A percentile compares a stretch with the other conserved stretches of the same genome.
Evolutionary conservation across 1,284 basidiomycete genomes (phyloP).

Genomic region (Sporisorium graminicola): DNA sequence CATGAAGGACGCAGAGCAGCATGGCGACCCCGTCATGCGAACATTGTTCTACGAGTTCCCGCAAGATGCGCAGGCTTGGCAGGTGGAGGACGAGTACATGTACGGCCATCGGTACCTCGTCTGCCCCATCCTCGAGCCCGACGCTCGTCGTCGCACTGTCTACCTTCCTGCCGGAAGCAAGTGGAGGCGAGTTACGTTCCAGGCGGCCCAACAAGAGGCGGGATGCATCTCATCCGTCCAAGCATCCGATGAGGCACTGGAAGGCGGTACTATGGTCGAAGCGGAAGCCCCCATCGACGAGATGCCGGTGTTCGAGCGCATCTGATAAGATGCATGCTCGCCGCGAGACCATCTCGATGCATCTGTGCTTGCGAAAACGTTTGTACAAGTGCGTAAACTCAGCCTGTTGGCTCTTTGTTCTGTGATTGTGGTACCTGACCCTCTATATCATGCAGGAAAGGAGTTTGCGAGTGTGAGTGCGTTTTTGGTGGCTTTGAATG

Average conservation of each 20-base stretch:
- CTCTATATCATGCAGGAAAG: too few relatives aligned
- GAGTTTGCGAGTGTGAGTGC: too few relatives aligned
- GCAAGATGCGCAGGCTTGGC: conserved; percentile 10
- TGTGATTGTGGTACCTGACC: too few relatives aligned
- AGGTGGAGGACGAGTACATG: conserved; percentile 36
- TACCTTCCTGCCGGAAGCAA: conserved; percentile 22
- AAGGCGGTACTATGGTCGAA: conserved; percentile 9
- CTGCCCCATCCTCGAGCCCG: conserved; percentile 20
- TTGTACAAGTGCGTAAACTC: too few relatives aligned
- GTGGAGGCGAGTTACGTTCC: conserved; percentile 9
- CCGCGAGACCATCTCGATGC: too few relatives aligned
- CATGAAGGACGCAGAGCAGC: conserved; percentile 11
- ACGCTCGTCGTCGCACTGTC: not conserved
- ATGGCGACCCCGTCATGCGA: conserved; percentile 30
- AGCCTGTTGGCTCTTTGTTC: too few relatives aligned
- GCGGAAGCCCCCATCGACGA: conserved; percentile 24
- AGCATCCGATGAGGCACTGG: not conserved
- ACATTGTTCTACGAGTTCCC: conserved; percentile 37
- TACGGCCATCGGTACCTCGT: conserved; percentile 31
- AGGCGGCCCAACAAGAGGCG: too few relatives aligned
- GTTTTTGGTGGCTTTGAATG: too few relatives aligned
- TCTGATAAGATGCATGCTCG: too few relatives aligned
- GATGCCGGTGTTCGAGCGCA: conserved; percentile 26
- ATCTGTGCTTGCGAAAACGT: too few relatives aligned
- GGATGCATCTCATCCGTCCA: not conserved